phyloP scores from a whole-genome alignment of 768 basidiomycete species.

The Lactarius quietus region DNA sequence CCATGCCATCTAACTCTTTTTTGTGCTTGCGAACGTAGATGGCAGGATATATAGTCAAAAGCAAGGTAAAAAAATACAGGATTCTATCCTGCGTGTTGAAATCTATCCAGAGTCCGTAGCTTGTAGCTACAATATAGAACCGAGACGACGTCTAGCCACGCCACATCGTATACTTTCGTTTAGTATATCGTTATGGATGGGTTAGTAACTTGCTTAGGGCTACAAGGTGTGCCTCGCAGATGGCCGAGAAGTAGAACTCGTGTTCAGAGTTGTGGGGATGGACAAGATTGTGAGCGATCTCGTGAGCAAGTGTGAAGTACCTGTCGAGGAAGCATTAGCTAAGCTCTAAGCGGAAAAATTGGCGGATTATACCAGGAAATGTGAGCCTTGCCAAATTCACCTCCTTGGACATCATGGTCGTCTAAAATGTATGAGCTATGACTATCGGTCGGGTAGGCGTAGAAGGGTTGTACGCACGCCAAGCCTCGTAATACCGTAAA shows the following conservation, averaged over 20 bases:
- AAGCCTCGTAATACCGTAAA: slow-evolving; percentile 76
- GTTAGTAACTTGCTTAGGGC: slow-evolving; percentile 31
- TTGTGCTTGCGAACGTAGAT: not conserved
- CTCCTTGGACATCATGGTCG: slow-evolving; percentile 58
- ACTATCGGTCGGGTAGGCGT: not conserved
- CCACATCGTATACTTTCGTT: not conserved
- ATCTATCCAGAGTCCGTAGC: not conserved
- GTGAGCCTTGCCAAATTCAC: slow-evolving; percentile 56
- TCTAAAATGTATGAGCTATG: slow-evolving; percentile 43
- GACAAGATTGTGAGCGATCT: slow-evolving; percentile 89
- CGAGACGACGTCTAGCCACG: not conserved
- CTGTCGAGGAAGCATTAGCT: slow-evolving; percentile 34
- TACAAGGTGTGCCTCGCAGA: slow-evolving; percentile 66
- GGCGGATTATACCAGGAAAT: slow-evolving; percentile 64
- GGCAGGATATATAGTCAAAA: not conserved
- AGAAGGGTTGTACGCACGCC: slow-evolving; percentile 61
- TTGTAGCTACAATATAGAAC: not conserved
- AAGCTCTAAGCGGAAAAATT: not conserved
- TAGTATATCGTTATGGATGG: not conserved
- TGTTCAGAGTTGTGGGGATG: slow-evolving; percentile 87
- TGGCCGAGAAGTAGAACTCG: slow-evolving; percentile 91
- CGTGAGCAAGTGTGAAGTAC: slow-evolving; percentile 92
- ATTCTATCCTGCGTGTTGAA: not conserved
- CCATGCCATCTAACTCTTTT: too few species aligned
- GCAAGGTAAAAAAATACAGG: not conserved